Evolutionary conservation across 805 yeast species (phyloP).

Genomic region (Wickerhamiella azyma): DNA sequence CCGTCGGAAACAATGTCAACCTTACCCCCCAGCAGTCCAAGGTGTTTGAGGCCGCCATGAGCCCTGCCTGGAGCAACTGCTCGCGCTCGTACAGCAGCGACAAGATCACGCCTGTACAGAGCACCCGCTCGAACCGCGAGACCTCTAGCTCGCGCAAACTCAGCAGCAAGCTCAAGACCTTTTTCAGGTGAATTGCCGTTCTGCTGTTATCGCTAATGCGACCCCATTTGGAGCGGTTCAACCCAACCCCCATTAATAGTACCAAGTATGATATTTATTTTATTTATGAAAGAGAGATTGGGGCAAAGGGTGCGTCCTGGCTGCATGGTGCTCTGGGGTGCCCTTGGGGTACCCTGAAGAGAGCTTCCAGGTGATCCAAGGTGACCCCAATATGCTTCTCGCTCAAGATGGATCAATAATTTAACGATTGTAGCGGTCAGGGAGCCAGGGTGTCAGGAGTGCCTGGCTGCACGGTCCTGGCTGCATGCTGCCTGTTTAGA

Average conservation of each 20-base stretch:
- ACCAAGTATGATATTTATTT: conserved; percentile 3
- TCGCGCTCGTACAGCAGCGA: conserved; percentile 6
- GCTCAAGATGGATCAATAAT: too few relatives aligned
- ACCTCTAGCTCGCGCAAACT: background rate
- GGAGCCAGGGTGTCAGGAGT: too few relatives aligned
- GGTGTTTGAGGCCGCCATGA: conserved; percentile 7
- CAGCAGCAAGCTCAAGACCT: conserved; percentile 2
- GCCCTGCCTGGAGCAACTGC: conserved; percentile 7
- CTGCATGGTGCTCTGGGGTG: too few relatives aligned
- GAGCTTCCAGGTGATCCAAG: too few relatives aligned
- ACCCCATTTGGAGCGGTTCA: conserved; percentile 1
- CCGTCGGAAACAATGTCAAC: conserved; percentile 18
- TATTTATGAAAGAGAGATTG: too few relatives aligned
- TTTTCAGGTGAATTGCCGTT: background rate
- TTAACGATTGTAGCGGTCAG: too few relatives aligned
- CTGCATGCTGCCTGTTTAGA: too few relatives aligned
- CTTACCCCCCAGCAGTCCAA: conserved; percentile 7
- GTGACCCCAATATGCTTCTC: too few relatives aligned
- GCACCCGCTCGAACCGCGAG: background rate
- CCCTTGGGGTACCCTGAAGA: too few relatives aligned
- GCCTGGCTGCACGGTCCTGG: too few relatives aligned
- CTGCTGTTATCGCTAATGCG: conserved; percentile 1
- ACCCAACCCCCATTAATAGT: conserved; percentile 2
- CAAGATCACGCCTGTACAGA: conserved; percentile 1
- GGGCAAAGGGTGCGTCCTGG: too few relatives aligned